Conservation (phyloP, 1,139 yeast species). For the Nadsonia starkeyi-henricii region DNA sequence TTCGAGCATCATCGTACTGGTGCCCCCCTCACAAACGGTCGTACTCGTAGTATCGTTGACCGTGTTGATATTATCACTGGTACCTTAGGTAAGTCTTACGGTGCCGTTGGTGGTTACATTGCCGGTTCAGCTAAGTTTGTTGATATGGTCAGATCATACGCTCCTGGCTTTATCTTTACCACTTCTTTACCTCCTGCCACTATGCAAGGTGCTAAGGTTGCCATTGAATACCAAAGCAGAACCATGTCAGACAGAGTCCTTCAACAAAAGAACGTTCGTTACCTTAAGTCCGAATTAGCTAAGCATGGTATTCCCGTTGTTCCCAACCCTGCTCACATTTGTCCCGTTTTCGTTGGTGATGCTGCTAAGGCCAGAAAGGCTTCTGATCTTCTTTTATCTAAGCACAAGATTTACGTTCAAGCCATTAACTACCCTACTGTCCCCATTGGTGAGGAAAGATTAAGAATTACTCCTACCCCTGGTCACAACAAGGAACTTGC, state of each 20-base stretch:
- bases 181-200: conserved; percentile 94
- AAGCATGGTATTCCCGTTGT: conserved; percentile 81
- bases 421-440: conserved; percentile 98
- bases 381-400: conserved; percentile 71
- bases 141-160: conserved; percentile 92
- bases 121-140: conserved; percentile 75
- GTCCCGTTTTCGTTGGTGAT: conserved; percentile 87
- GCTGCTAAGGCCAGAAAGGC: conserved; percentile 87
- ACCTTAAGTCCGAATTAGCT: conserved; percentile 61
- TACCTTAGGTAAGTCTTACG: conserved; percentile 93
- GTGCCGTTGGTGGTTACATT: conserved; percentile 94
- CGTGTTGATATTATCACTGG: conserved; percentile 95
- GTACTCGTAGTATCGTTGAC: conserved; percentile 52
- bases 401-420: conserved; percentile 85
- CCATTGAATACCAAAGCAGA: conserved; percentile 72
- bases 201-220: conserved; percentile 88
- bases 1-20: conserved; percentile 69
- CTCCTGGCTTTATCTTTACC: conserved; percentile 96
- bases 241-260: conserved; percentile 65
- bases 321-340: conserved; percentile 95
- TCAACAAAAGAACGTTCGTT: conserved; percentile 77
- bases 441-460: conserved; percentile 87
- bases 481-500: conserved; percentile 74
- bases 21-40: conserved; percentile 14
- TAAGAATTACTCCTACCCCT: conserved; percentile 96